Evolutionary conservation across 129 eudicot genomes (phyloP).

Genomic region (Artemisia tridentata): DNA sequence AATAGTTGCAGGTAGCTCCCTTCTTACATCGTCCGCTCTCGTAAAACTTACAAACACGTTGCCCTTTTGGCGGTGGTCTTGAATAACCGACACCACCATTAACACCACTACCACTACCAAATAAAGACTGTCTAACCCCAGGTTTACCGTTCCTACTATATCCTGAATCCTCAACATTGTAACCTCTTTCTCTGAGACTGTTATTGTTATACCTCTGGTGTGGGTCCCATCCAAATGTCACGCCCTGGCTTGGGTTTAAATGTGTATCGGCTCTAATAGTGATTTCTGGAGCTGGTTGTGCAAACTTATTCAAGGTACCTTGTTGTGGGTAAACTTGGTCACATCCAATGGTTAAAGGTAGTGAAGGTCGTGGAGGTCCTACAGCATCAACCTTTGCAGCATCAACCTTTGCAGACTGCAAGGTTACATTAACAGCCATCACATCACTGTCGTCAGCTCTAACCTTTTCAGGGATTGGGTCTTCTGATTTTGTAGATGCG

Average conservation of each 20-base stretch:
- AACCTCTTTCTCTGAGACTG: constrained; percentile 53
- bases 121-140: constrained; percentile 58
- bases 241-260: constrained; percentile 30
- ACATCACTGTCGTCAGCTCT: constrained; percentile 1
- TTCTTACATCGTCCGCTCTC: constrained; percentile 71
- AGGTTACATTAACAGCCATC: background rate
- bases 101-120: constrained; percentile 16
- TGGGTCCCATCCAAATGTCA: constrained; percentile 40
- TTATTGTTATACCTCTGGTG: constrained; percentile 35
- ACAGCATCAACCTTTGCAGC: constrained; percentile 13
- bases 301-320: constrained; percentile 11
- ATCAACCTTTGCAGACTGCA: constrained; percentile 3
- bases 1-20: constrained; percentile 70
- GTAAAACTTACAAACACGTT: constrained; percentile 65
- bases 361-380: background rate
- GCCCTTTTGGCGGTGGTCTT: constrained; percentile 52
- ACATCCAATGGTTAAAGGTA: background rate
- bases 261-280: constrained; percentile 30
- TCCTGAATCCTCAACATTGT: constrained; percentile 53
- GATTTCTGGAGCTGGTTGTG: background rate
- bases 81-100: constrained; percentile 44
- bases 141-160: constrained; percentile 49
- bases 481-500: constrained; percentile 11
- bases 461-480: constrained; percentile 11
- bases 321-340: constrained; percentile 24